Evolutionary conservation across 1,284 basidiomycete species (phyloP), one percentile per base, ranked within the genome.

Genomic region (Cutaneotrichosporon sp.): DNA sequence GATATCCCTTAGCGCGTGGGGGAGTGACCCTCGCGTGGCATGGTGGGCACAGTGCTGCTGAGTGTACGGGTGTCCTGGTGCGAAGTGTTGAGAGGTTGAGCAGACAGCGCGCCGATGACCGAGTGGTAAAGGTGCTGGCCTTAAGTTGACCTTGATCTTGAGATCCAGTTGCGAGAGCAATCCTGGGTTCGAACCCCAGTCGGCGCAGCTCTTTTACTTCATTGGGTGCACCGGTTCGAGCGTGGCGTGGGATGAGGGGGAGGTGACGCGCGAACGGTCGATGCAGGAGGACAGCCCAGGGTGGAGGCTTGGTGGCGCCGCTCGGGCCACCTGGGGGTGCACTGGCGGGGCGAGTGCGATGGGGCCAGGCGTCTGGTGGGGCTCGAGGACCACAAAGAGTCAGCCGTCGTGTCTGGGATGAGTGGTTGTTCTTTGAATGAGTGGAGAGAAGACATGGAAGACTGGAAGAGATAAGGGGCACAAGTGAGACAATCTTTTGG

Each of bases 101-200:
- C 29, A 29, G n/a, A 5, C 29, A 29, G 4, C 5, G 45, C 45
- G 45, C 14, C 8, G 49, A 25, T 52, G 16, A 14, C 29, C 29
- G 29, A 33, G 29, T 52, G 50, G 31, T 20, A 13, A 33, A 52
- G 31, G 50, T 25, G 50, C 29, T n/a, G 50, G 18, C 10, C 50
- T 52, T 34, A 50, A 50, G 25, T 33, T 38, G 47, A 49, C n/a
- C 20, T 25, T 20, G 24, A 14, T 7, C 25, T 52, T 34, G n/a
- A n/a, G 25, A 52, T 52, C 29, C 50, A n/a, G 31, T 33, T 20
- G 50, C 50, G 31, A 33, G 13, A 34, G 31, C 50, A 20, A 20
- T 34, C 29, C 50, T 33, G 50, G 31, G 50, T 52, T 34, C 50
- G 31, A 33, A 52, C 31, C 50, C 50, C 50, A 50, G 50, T 33